Evolutionary conservation across 2,329 filamentous ascomycete species (phyloP).

Genomic region (Huntiella omanensis): DNA sequence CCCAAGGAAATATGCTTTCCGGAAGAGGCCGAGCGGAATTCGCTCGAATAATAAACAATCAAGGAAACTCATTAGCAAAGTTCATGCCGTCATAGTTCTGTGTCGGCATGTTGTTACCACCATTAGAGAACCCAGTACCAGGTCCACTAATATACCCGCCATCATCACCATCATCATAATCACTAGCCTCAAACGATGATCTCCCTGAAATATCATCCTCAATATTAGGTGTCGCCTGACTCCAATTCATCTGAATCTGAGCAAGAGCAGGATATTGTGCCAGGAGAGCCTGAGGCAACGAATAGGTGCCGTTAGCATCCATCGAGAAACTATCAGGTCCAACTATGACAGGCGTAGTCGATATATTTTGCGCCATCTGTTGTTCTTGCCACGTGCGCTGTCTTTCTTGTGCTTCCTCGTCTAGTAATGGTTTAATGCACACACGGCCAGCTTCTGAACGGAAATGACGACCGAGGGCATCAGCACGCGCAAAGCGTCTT

Average conservation of each 20-base stretch:
- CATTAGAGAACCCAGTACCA: slow-evolving; percentile 31
- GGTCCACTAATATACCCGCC: slow-evolving; percentile 47
- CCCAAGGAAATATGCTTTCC: no score
- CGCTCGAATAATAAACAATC: no score
- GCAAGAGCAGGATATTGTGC: slow-evolving; percentile 90
- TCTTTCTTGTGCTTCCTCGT: slow-evolving; percentile 76
- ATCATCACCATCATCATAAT: slow-evolving; percentile 57
- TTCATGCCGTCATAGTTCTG: slow-evolving; percentile 37
- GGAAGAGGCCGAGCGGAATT: no score
- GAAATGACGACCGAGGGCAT: slow-evolving; percentile 88
- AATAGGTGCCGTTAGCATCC: slow-evolving; percentile 38
- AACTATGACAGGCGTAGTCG: slow-evolving; percentile 30
- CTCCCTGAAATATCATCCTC: slow-evolving; percentile 62
- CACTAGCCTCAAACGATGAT: slow-evolving; percentile 66
- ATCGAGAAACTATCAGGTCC: slow-evolving; percentile 38
- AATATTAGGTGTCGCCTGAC: slow-evolving; percentile 38
- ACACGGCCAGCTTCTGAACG: slow-evolving; percentile 86
- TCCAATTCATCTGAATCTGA: slow-evolving; percentile 73
- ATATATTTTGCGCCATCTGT: slow-evolving; percentile 43
- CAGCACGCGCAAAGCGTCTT: slow-evolving; percentile 79
- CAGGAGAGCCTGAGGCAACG: slow-evolving; percentile 69
- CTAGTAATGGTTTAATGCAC: slow-evolving; percentile 91
- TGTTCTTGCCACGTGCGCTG: slow-evolving; percentile 60
- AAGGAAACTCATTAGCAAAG: slow-evolving; percentile 30
- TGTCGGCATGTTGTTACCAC: slow-evolving; percentile 31